Evolutionary conservation across 345 rosid genomes (phyloP).

Genomic region (Atalantia buxifolia): DNA sequence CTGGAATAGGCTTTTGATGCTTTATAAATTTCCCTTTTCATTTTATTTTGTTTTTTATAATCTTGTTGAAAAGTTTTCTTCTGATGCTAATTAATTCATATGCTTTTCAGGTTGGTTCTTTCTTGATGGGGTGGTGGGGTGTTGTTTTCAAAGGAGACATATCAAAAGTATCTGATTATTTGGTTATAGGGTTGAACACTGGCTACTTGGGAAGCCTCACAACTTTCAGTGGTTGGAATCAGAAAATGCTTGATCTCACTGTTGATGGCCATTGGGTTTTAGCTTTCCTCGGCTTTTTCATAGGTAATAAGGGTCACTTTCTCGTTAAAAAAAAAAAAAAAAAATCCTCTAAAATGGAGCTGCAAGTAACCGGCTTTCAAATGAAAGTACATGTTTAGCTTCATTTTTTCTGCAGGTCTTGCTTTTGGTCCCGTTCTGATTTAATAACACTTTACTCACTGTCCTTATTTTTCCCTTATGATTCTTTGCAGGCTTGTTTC

Average conservation of each 20-base stretch:
- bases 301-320: conserved; percentile 43
- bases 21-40: too few relatives aligned
- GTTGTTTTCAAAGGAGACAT: conserved; percentile 76
- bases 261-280: conserved; percentile 67
- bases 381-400: neutral
- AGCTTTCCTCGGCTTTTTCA: conserved; percentile 59
- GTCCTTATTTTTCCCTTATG: neutral
- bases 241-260: conserved; percentile 89
- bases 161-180: conserved; percentile 54
- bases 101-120: conserved; percentile 70
- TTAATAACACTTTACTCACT: neutral
- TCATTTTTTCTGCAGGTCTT: neutral
- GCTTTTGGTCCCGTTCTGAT: neutral
- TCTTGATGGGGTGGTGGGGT: conserved; percentile 98
- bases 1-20: too few relatives aligned
- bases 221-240: conserved; percentile 99
- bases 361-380: neutral
- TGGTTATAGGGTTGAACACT: conserved; percentile 77
- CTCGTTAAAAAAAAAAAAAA: too few relatives aligned
- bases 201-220: conserved; percentile 93
- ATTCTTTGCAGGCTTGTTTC: conserved; percentile 65
- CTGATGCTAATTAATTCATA: neutral
- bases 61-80: neutral
- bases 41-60: neutral
- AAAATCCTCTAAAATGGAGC: neutral